Base-by-base conservation (phyloP, 306 rosid genomes). In the Castanea sativa region DNA sequence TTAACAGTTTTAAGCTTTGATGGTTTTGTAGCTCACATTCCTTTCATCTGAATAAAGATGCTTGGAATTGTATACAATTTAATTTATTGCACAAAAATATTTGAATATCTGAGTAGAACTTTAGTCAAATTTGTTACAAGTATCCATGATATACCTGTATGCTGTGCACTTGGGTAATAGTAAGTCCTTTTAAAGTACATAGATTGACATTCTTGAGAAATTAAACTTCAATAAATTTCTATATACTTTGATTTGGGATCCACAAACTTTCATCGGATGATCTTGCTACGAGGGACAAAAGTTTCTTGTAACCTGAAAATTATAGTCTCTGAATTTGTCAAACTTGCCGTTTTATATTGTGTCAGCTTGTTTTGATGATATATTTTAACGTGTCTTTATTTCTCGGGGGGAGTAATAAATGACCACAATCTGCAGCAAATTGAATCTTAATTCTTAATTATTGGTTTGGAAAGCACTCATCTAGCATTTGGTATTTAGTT, bases 1-100 rank as follows among this genome's bases (percentile, higher is more conserved):
- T 82, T 70, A 71, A 55, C 25, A 79, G 71, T 35, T 35, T 51
- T 14, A 12, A n/a, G 43, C 16, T 74, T 78, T 71, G 23, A 58
- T 76, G 16, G 18, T 64, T 73, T 65, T 74, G 19, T 49, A 45
- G 58, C 41, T 5, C 11, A 3, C 49, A 23, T 72, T 78, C 27
- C 65, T 78, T 74, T 79, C 38, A 7, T 64, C 69, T 63, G 41
- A 63, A 5, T 29, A 30, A 29, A 63, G 69, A 63, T 63, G 67
- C 10, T 60, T 25, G 16, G 67, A 10, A 25, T 57, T 57, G 21
- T 35, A 35, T 35, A 4, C 43, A 6, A 35, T 35, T 35, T 6
- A 20, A 57, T 57, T 20, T 57, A 20, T 21, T n/a, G 61, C 27
- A 6, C 3, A n/a, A 10, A n/a, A 56, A 56, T 56, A 10, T n/a